These are phyloP conservation scores for Babesia sp. DNA, from an alignment of 169 alveolate genomes.

Conservation along the genomic window DNA sequence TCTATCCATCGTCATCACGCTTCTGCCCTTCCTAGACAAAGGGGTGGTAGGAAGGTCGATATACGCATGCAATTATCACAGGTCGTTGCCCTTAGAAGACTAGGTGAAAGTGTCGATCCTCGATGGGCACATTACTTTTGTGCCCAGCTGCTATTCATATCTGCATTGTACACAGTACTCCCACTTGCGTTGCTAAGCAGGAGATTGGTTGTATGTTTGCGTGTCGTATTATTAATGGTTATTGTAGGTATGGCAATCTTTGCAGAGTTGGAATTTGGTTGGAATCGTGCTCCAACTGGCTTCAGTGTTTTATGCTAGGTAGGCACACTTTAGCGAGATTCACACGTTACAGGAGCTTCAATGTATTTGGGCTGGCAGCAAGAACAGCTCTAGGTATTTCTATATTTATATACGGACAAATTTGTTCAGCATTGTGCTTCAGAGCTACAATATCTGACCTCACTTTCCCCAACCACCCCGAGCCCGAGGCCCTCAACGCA, in stretches of 20 bases:
- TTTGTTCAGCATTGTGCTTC: conserved; percentile 29
- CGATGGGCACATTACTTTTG: conserved; percentile 8
- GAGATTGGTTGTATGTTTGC: not conserved
- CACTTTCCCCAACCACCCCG: not conserved
- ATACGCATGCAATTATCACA: not conserved
- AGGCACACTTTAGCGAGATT: not conserved
- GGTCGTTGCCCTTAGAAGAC: not conserved
- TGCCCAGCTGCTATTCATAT: conserved; percentile 23
- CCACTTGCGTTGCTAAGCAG: conserved; percentile 11
- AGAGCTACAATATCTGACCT: conserved; percentile 23
- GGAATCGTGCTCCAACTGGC: conserved; percentile 43
- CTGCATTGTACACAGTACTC: conserved; percentile 3
- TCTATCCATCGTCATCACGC: conserved; percentile 20
- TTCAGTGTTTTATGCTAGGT: conserved; percentile 43
- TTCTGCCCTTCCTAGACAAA: conserved; percentile 39
- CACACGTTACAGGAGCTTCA: conserved; percentile 14
- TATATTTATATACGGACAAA: not conserved
- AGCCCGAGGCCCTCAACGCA: not conserved
- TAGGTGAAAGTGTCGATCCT: not conserved
- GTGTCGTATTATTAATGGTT: not conserved
- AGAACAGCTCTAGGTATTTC: conserved; percentile 23
- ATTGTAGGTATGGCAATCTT: conserved; percentile 45
- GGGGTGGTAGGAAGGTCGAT: conserved; percentile 21
- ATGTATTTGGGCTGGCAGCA: conserved; percentile 16
- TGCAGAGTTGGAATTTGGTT: conserved; percentile 58